Conservation (phyloP, 2,329 filamentous ascomycete species). For the Ascochyta rabiei region DNA sequence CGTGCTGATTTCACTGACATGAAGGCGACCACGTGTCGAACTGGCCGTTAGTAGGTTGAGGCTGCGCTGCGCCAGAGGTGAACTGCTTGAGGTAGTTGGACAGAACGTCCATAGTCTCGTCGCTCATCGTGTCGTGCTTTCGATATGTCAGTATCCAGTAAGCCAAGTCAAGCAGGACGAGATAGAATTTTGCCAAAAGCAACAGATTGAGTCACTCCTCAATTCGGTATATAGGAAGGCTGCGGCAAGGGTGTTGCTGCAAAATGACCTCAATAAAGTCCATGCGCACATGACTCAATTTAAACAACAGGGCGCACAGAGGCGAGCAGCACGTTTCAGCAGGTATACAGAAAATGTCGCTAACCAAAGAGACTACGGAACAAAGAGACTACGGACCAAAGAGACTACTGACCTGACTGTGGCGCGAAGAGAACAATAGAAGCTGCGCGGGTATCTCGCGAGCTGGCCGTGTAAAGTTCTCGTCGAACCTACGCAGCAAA, state of each 20-base stretch:
- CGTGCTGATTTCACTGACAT: constrained; percentile 34
- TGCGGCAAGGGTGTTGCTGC: constrained; percentile 26
- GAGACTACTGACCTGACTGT: constrained; percentile 7
- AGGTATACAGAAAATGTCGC: neutral
- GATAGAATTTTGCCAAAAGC: neutral
- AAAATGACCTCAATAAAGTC: constrained; percentile 28
- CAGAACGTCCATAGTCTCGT: constrained; percentile 19
- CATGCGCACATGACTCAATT: constrained; percentile 31
- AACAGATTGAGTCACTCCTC: constrained; percentile 21
- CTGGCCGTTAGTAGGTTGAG: constrained; percentile 7
- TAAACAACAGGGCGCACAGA: constrained; percentile 7
- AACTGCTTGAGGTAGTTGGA: constrained; percentile 21
- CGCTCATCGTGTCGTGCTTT: constrained; percentile 10
- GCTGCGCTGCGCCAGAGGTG: constrained; percentile 9
- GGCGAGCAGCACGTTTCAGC: neutral
- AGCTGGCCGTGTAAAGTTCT: constrained; percentile 6
- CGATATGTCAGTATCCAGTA: neutral
- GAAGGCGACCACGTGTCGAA: constrained; percentile 47
- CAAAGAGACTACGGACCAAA: no score
- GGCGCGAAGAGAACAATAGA: neutral
- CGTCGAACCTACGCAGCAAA: constrained; percentile 2
- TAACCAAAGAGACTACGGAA: neutral
- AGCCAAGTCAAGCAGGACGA: neutral
- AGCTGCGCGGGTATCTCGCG: neutral
- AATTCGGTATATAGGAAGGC: constrained; percentile 23